Conservation (phyloP, 2,329 filamentous ascomycete genomes). For the Incumbomyces delicatus region DNA sequence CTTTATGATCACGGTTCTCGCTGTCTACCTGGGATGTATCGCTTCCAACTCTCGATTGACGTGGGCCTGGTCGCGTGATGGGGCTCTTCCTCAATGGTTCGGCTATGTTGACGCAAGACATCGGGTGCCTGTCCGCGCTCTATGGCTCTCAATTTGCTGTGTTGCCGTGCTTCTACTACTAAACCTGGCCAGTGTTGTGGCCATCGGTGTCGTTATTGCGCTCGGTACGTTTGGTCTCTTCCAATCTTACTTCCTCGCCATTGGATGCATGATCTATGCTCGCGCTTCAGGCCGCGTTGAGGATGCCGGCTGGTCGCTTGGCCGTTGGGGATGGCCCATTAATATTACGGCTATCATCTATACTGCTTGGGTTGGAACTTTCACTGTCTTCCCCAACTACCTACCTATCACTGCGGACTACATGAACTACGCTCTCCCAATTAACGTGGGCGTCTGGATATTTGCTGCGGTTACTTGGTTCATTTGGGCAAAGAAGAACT, state of each 20-base stretch:
- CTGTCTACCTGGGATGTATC: slow-evolving; percentile 18
- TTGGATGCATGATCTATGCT: slow-evolving; percentile 17
- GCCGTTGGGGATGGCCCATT: slow-evolving; percentile 22
- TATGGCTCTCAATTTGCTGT: slow-evolving; percentile 28
- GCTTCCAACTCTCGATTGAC: slow-evolving; percentile 40
- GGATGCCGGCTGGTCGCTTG: slow-evolving; percentile 24
- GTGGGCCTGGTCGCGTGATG: slow-evolving; percentile 43
- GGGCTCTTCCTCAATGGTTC: slow-evolving; percentile 35
- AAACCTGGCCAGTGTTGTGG: slow-evolving; percentile 30
- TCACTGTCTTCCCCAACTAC: slow-evolving; percentile 25
- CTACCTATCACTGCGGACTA: slow-evolving; percentile 26
- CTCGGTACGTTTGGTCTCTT: slow-evolving; percentile 29
- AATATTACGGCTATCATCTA: slow-evolving; percentile 27
- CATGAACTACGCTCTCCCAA: slow-evolving; percentile 29
- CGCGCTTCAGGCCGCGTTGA: background rate
- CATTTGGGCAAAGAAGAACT: slow-evolving; percentile 6
- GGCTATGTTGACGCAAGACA: slow-evolving; percentile 26
- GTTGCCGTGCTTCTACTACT: slow-evolving; percentile 30
- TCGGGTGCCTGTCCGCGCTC: slow-evolving; percentile 30
- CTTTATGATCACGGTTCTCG: slow-evolving; percentile 11
- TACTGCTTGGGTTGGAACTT: slow-evolving; percentile 17
- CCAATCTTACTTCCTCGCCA: slow-evolving; percentile 31
- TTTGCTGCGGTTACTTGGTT: slow-evolving; percentile 10
- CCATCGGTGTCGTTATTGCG: slow-evolving; percentile 32
- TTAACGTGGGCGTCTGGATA: slow-evolving; percentile 20